Evolutionary conservation across 768 basidiomycete genomes (phyloP).

Genomic region (Kwoniella botswanensis): DNA sequence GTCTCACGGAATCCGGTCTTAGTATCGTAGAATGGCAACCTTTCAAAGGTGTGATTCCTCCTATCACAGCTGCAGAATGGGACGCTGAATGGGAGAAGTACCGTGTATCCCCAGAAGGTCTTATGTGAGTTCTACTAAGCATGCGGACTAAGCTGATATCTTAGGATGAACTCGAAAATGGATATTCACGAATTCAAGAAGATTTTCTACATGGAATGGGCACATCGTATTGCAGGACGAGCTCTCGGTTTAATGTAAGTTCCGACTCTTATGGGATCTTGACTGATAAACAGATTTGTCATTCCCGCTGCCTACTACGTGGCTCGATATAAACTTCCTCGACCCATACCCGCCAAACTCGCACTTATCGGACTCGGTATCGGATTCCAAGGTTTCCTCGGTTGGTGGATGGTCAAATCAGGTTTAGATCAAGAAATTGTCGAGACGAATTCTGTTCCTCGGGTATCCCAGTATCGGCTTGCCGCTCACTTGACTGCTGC

Average conservation of each 20-base stretch:
- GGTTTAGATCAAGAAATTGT: conserved; percentile 84
- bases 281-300: conserved; percentile 67
- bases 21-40: conserved; percentile 99
- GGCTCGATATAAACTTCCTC: conserved; percentile 70
- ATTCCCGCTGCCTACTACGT: conserved; percentile 82
- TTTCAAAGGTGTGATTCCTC: conserved; percentile 85
- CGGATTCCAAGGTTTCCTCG: conserved; percentile 86
- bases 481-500: conserved; percentile 94
- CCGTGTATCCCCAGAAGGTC: conserved; percentile 91
- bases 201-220: conserved; percentile 99
- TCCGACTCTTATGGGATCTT: neutral
- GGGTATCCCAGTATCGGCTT: conserved; percentile 94
- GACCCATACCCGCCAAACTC: conserved; percentile 68
- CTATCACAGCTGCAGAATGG: conserved; percentile 78
- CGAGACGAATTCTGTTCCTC: conserved; percentile 80
- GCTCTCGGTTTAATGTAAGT: conserved; percentile 61
- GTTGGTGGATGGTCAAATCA: conserved; percentile 99
- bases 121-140: conserved; percentile 68
- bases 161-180: conserved; percentile 85
- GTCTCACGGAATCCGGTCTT: conserved; percentile 94
- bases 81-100: conserved; percentile 86
- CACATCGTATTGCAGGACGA: conserved; percentile 89
- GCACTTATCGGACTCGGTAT: conserved; percentile 77
- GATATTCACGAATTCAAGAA: conserved; percentile 88
- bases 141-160: conserved; percentile 12